Base-by-base conservation (phyloP, 2,329 filamentous ascomycete genomes). In the Colletotrichum sublineola region DNA sequence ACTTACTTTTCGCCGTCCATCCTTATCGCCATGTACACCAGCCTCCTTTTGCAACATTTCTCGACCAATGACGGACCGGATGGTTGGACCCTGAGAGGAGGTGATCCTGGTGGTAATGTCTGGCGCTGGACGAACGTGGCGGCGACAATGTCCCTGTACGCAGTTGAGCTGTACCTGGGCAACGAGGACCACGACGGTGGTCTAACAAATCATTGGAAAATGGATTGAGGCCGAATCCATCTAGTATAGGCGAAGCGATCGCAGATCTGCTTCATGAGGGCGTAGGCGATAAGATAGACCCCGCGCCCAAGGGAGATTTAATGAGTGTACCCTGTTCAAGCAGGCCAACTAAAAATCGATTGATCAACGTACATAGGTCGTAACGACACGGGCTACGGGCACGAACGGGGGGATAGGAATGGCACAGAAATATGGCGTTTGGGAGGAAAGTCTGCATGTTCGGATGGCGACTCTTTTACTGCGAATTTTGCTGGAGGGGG, bases 1-100 rank as follows among this genome's bases (percentile, higher is more conserved):
- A 96, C 93, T 77, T 98, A 95, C 90, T 98, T 98, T 83, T 96
- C 94, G 24, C 96, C 96, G 0, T 97, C 94, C 33, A 97, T 98
- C 68, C 87, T 99, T 67, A 96, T 99, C 73, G 93, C 96, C 5
- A 95, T 98, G 40, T 99, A 99, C 82, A 99, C 96, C 2, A 98
- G 95, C 82, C 84, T 99, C 63, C 84, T 99, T 44, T 92, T 98
- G 85, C 96, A 98, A 81, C 96, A 99, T 81, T 98, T 99, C 79
- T 93, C 94, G 6, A 92, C 93, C 14, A 92, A 87, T 64, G 90
- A 92, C 74, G 90, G 90, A 2, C 88, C 89, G 2, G 89, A 89
- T 66, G 90, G 95, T 86, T 98, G 95, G 95, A 95, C 92, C 2
- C 91, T 93, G 63, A 92, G 95, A 77, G 94, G 94, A 20, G 94